Base-by-base conservation (phyloP, 2,329 filamentous ascomycete species). In the Pseudofabraea citricarpa region DNA sequence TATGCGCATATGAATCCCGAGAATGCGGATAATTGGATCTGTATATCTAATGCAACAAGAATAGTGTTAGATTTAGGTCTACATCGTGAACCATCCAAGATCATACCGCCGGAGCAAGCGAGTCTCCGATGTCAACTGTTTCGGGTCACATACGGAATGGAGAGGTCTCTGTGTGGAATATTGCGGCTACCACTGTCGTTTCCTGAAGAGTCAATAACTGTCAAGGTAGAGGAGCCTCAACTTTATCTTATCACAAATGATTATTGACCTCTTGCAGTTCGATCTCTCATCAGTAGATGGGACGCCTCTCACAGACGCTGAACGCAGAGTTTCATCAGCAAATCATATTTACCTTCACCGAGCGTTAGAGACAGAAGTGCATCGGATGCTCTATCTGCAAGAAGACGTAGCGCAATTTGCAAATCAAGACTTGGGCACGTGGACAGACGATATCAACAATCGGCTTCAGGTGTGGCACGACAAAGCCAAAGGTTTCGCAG, bases 341-440 rank as follows among this genome's bases (percentile, higher is more conserved):
- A 50, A 40, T 16, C 49, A 52, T 19, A 42, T 52, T 33, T 50
- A 47, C 33, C 38, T 40, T 2, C 49, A 46, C 27, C 46, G 48
- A 10, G 43, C 39, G 16, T 36, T 51, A 3, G 48, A 51, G 31
- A 49, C 43, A 15, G 48, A 51, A 31, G 46, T 46, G 7, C 48
- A 51, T 21, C 38, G 45, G n/a, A 41, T 46, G 9, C 42, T 51
- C 7, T 38, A 51, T 36, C 43, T 51, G 8, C 37, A 49, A 41
- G 43, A 49, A 20, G 43, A 40, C 13, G 18, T 40, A 12, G 15
- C 16, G 6, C 26, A 38, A 5, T 24, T 41, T 18, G 26, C 36
- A 12, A 36, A 32, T 8, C n/a, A 19, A 9, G 35, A 22, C 2
- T 27, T 51, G 5, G 22, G 39, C 20, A 18, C 29, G 15, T 51